These are phyloP conservation scores for Aspergillus sp. DNA, from an alignment of 2,329 filamentous ascomycete genomes.

Conservation along the genomic window DNA sequence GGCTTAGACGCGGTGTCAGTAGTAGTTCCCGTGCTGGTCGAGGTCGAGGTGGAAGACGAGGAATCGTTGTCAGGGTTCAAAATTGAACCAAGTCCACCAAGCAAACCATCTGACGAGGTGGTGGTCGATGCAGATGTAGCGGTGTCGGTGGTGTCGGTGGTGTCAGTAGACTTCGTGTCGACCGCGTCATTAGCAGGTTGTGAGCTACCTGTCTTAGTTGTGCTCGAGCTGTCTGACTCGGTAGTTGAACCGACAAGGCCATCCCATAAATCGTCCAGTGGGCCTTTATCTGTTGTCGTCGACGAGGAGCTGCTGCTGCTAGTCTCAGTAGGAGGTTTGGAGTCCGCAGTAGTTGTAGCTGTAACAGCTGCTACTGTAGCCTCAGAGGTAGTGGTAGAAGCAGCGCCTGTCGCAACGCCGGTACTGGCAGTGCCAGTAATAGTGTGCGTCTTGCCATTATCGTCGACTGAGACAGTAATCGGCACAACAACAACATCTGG, in stretches of 20 bases:
- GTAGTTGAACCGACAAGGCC: background rate
- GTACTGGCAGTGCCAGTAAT: conserved; percentile 17
- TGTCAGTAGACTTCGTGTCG: background rate
- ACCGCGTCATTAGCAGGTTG: background rate
- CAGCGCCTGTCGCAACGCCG: conserved; percentile 8
- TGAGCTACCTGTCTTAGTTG: background rate
- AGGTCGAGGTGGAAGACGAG: background rate
- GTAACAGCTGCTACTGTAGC: conserved; percentile 3
- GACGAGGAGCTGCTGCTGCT: background rate
- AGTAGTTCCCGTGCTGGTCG: background rate
- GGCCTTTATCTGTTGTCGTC: background rate
- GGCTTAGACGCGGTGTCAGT: background rate
- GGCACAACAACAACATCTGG: conserved; percentile 20
- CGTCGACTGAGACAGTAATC: conserved; percentile 23
- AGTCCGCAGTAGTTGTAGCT: conserved; percentile 6
- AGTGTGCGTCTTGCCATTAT: conserved; percentile 24
- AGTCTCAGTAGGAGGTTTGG: background rate
- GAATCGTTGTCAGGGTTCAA: background rate
- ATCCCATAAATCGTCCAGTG: background rate
- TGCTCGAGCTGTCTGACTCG: background rate
- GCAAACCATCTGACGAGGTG: background rate
- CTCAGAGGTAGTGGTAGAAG: conserved; percentile 15
- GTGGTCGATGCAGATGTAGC: background rate
- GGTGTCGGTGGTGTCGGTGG: background rate
- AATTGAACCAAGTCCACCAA: background rate